phyloP scores from a whole-genome alignment of 2,329 filamentous ascomycete genomes.

The Byssothecium circinans region DNA sequence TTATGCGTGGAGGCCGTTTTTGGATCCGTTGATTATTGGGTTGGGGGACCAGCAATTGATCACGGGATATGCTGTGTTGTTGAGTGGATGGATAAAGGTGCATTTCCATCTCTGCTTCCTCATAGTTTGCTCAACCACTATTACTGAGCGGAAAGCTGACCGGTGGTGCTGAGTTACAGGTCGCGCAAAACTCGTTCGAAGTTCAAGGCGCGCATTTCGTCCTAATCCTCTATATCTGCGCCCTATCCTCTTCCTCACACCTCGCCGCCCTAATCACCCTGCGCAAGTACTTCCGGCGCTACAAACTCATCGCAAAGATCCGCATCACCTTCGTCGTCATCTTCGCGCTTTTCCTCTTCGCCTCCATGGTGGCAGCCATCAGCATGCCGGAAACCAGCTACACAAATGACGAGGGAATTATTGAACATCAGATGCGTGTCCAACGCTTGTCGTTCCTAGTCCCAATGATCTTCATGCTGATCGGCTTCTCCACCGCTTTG shows the following conservation, averaged over 20 bases:
- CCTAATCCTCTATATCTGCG: constrained; percentile 36
- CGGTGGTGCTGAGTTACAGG: too few species aligned
- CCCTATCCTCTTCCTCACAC: constrained; percentile 34
- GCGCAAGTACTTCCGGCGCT: constrained; percentile 33
- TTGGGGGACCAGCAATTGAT: constrained; percentile 37
- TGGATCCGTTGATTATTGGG: constrained; percentile 36
- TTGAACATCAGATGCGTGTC: constrained; percentile 14
- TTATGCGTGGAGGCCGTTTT: constrained; percentile 33
- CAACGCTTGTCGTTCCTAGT: constrained; percentile 27
- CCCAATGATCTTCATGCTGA: constrained; percentile 29
- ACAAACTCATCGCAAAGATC: constrained; percentile 32
- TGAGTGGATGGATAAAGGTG: constrained; percentile 38
- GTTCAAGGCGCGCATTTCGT: constrained; percentile 36
- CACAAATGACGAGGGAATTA: constrained; percentile 1
- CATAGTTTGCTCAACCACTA: not conserved
- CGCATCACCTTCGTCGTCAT: constrained; percentile 30
- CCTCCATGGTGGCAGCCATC: constrained; percentile 31
- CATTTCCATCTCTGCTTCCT: not conserved
- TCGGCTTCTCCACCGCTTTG: constrained; percentile 33
- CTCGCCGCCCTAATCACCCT: constrained; percentile 37
- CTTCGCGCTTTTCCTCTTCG: constrained; percentile 30
- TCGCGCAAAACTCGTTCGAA: constrained; percentile 27
- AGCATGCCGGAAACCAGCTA: constrained; percentile 15
- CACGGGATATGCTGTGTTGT: constrained; percentile 34
- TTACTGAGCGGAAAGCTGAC: too few species aligned